Evolutionary conservation across 352 stramenopile species (phyloP).

Genomic region (Phytopythium delawarense): DNA sequence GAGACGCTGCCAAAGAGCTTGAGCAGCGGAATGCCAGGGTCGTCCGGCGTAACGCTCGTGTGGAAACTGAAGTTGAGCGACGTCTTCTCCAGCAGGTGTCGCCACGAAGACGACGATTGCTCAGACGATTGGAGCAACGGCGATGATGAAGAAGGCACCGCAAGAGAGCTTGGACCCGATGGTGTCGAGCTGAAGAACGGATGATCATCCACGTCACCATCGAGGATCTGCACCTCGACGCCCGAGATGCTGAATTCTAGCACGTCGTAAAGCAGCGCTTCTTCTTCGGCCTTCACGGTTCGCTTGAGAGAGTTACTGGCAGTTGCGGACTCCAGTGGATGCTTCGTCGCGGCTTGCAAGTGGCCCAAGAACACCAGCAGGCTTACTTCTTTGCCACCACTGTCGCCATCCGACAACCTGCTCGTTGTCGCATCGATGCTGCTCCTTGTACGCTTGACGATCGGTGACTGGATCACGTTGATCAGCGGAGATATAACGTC

Average conservation of each 20-base stretch:
- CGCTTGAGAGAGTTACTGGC: not conserved
- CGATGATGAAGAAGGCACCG: not conserved
- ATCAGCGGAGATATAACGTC: slow-evolving; percentile 82
- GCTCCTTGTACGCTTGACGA: not conserved
- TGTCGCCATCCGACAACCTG: not conserved
- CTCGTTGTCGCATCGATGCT: not conserved
- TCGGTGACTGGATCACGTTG: slow-evolving; percentile 54
- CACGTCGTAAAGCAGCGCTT: slow-evolving; percentile 67
- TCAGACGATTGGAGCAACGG: not conserved
- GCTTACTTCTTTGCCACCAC: slow-evolving; percentile 25
- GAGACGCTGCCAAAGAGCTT: slow-evolving; percentile 74
- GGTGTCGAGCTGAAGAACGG: not conserved
- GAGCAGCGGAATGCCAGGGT: slow-evolving; percentile 71
- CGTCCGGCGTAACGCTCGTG: slow-evolving; percentile 72
- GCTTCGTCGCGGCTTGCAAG: slow-evolving; percentile 59
- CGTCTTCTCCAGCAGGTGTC: slow-evolving; percentile 72
- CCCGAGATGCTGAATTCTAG: slow-evolving; percentile 75
- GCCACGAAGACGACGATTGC: slow-evolving; percentile 23
- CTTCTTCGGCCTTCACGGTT: not conserved
- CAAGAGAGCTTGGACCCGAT: not conserved
- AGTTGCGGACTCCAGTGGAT: slow-evolving; percentile 5
- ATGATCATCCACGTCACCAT: slow-evolving; percentile 13
- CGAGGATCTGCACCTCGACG: slow-evolving; percentile 70
- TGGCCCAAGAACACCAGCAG: slow-evolving; percentile 76
- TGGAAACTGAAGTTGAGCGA: slow-evolving; percentile 68